Evolutionary conservation across 2,329 filamentous ascomycete species (phyloP).

Genomic region (Pseudonectria foliicola): DNA sequence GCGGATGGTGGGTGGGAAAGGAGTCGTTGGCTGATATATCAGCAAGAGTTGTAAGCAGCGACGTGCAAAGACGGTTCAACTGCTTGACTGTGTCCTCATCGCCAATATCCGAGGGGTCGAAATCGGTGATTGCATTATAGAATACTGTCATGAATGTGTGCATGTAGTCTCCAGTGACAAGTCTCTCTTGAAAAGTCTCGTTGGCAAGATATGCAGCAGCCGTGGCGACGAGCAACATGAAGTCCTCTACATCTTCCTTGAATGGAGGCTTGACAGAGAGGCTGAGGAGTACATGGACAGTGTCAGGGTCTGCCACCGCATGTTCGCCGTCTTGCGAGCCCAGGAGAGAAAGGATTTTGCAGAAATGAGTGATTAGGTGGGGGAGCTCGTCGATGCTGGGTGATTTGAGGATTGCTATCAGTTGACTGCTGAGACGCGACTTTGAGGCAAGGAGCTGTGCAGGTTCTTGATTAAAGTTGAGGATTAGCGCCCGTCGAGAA

Average conservation of each 20-base stretch:
- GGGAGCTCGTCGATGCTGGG: conserved; percentile 34
- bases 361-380: conserved; percentile 43
- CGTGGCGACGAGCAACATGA: conserved; percentile 43
- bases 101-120: conserved; percentile 33
- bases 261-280: conserved; percentile 36
- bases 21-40: conserved; percentile 44
- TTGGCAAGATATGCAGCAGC: conserved; percentile 50
- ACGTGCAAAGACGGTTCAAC: conserved; percentile 41
- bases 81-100: conserved; percentile 37
- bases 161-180: conserved; percentile 35
- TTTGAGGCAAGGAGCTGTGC: conserved; percentile 50
- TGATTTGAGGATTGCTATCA: conserved; percentile 43
- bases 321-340: conserved; percentile 45
- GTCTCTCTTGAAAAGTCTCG: conserved; percentile 41
- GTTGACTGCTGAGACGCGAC: conserved; percentile 39
- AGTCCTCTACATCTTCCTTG: conserved; percentile 46
- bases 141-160: conserved; percentile 41
- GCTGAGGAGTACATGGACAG: conserved; percentile 42
- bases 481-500: background rate
- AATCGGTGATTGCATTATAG: conserved; percentile 38
- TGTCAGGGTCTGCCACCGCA: conserved; percentile 35
- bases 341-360: conserved; percentile 50
- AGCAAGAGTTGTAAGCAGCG: conserved; percentile 44
- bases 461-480: conserved; percentile 36
- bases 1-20: conserved; percentile 36